Percentiles rank a stretch among this genome's conserved stretches.
phyloP scores from a whole-genome alignment of 163 green algal genomes.

The Scenedesmus sp. region DNA sequence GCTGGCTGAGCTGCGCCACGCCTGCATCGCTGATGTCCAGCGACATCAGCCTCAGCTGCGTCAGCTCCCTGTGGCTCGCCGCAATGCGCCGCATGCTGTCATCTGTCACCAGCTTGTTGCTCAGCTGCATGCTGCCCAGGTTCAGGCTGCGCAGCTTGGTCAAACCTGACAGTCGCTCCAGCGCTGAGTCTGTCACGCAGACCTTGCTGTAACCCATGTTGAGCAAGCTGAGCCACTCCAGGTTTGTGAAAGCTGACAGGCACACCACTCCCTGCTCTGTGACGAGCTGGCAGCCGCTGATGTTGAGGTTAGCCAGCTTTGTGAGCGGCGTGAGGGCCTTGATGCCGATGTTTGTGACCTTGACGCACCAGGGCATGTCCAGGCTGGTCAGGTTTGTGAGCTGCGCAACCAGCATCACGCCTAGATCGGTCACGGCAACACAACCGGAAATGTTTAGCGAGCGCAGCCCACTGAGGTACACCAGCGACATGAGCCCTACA shows the following conservation, averaged over 20 bases:
- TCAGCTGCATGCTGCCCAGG: conserved; percentile 56
- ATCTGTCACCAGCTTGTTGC: conserved; percentile 51
- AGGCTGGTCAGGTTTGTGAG: conserved; percentile 54
- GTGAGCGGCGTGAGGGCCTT: conserved; percentile 53
- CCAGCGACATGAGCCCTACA: conserved; percentile 57
- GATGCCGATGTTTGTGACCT: conserved; percentile 63
- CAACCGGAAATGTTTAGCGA: conserved; percentile 64
- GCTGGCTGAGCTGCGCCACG: conserved; percentile 36
- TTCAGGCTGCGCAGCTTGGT: conserved; percentile 50
- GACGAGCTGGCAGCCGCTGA: conserved; percentile 70
- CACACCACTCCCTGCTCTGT: conserved; percentile 54
- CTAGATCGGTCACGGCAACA: conserved; percentile 63
- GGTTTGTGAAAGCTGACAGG: conserved; percentile 49
- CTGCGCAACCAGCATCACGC: conserved; percentile 57
- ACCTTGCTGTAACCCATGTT: conserved; percentile 56
- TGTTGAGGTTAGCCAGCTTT: conserved; percentile 58
- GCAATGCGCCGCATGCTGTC: conserved; percentile 43
- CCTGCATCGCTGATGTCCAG: conserved; percentile 50
- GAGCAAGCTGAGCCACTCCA: conserved; percentile 58
- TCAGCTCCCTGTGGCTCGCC: conserved; percentile 45
- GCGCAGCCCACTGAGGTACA: conserved; percentile 44
- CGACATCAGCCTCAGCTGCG: conserved; percentile 59
- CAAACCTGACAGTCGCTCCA: conserved; percentile 42
- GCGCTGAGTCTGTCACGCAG: conserved; percentile 53
- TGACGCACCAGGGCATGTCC: conserved; percentile 70